These are phyloP conservation scores for Allium fistulosum DNA, from an alignment of 106 monocot genomes.

Conservation along the genomic window DNA sequence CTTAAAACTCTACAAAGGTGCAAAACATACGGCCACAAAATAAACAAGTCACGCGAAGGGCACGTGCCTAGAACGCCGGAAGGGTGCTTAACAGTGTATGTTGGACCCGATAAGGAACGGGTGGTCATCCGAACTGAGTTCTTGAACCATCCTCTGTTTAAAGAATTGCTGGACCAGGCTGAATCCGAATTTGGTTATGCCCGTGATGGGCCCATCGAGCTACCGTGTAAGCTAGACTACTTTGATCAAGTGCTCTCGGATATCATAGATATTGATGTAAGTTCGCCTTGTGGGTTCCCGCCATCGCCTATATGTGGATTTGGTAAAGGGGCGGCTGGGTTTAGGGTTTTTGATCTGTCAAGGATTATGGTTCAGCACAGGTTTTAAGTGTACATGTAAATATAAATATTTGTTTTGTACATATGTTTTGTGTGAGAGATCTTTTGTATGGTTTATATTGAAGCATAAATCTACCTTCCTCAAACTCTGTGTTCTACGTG, in stretches of 20 bases:
- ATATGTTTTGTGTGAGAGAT: too few relatives aligned
- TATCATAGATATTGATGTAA: conserved; percentile 14
- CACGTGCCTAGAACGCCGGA: background rate
- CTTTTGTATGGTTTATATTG: too few relatives aligned
- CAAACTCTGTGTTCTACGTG: too few relatives aligned
- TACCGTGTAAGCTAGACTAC: conserved; percentile 34
- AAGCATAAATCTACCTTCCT: too few relatives aligned
- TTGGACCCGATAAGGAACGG: conserved; percentile 40
- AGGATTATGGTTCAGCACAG: background rate
- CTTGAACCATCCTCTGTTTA: conserved; percentile 55
- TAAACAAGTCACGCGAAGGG: background rate
- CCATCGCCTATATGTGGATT: background rate
- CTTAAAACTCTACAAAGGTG: background rate
- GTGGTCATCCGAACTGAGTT: conserved; percentile 32
- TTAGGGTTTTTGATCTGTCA: background rate
- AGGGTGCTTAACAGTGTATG: conserved; percentile 44
- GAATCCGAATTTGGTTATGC: conserved; percentile 48
- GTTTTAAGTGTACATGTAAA: too few relatives aligned
- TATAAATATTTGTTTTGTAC: too few relatives aligned
- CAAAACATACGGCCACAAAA: background rate
- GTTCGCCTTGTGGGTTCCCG: conserved; percentile 9
- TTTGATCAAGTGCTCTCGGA: conserved; percentile 38
- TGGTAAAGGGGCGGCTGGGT: background rate
- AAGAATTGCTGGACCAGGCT: conserved; percentile 43
- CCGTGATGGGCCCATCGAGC: conserved; percentile 26